Percentiles rank a stretch among this genome's conserved stretches.
Conservation (phyloP, 768 basidiomycete species). For the Baorangia bicolor region DNA sequence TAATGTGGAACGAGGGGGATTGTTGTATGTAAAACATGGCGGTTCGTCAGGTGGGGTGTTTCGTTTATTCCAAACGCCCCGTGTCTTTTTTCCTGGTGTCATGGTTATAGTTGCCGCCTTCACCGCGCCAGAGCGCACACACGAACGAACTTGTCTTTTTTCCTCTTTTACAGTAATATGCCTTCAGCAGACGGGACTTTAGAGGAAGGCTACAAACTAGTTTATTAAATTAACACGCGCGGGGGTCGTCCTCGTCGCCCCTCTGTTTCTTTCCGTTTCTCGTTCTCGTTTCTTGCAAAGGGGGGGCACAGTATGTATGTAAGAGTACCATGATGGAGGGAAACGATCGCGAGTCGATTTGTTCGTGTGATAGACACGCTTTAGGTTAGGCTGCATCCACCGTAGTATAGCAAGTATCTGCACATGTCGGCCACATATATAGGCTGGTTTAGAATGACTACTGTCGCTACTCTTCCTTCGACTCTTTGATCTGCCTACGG, state of each 20-base stretch:
- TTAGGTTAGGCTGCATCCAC: no score
- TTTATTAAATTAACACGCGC: background rate
- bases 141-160: background rate
- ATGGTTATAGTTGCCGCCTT: background rate
- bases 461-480: no score
- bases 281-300: no score
- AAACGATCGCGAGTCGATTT: no score
- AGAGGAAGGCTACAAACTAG: background rate
- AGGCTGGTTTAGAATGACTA: no score
- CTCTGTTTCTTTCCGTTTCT: background rate
- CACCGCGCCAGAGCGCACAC: background rate
- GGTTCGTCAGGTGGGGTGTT: background rate
- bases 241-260: background rate
- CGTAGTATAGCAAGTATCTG: no score
- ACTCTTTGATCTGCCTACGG: no score
- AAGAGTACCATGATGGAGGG: background rate
- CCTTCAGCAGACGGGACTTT: background rate
- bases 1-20: background rate
- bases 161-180: background rate
- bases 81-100: background rate
- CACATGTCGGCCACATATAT: no score
- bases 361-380: no score
- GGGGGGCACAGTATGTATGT: background rate
- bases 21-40: background rate
- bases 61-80: background rate